Base-by-base conservation (phyloP, 1,139 yeast genomes). In the Meyerozyma carpophila region DNA sequence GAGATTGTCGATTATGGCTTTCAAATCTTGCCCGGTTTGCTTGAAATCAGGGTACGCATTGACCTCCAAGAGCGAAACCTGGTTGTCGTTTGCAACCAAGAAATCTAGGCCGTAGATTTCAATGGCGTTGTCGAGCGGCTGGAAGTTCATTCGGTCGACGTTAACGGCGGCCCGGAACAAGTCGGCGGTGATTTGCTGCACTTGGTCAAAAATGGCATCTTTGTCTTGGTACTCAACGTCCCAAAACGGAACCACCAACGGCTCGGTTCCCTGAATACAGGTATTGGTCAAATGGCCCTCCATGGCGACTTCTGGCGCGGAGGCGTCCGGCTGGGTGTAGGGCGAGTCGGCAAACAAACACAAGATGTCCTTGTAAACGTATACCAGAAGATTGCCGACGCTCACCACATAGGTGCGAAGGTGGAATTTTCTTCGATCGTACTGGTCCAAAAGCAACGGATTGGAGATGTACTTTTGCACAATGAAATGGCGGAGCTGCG, bases 21-120 rank as follows among this genome's bases (percentile, higher is more conserved):
- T 85, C 54, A 93, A 70, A 6, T 77, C 83, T 16, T 68, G 77
- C 10, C 98, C 98, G 0, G 98, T 93, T 63, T 93, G 98, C 58
- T 90, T 90, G 65, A 93, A 93, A 59, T 93, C 98, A 1, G 98
- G 98, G 59, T 85, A 93, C 8, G 98, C 84, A 58, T 93, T 93
- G 40, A 90, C 88, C 61, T 93, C 98, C 34, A 93, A 66, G 37
- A 93, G 62, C 40, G 71, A 71, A 3, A 86, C 93, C 8, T 69
- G 58, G 27, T 63, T 60, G 37, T 80, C 69, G 2, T 66, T 69
- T 51, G 81, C 82, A 8, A 93, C 86, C 47, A 93, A 63, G 62
- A 88, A 90, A 61, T 93, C 98, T 11, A 93, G 69, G 0, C 98
- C 98, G 59, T 77, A 93, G 9, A 89, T 73, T 60, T 93, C 98